Evolutionary conservation across 805 yeast species (phyloP), one percentile per base, ranked within the genome.

Genomic region (Diddensiella santjacobensis): DNA sequence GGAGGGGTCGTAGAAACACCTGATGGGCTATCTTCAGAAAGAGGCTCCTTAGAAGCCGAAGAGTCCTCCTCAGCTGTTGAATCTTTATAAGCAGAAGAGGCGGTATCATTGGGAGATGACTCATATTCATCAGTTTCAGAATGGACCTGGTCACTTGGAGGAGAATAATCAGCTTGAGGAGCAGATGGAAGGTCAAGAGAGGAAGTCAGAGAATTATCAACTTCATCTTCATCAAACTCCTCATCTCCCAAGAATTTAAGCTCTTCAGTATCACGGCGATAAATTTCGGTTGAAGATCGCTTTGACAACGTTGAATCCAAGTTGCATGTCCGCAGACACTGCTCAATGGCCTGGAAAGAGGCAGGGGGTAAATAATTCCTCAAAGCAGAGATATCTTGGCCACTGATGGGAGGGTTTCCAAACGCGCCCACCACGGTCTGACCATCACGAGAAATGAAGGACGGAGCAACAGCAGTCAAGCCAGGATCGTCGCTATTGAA

Each of bases 401-500:
- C 51, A 8, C 23, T 38, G 18, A 38, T 3, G 17, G 51, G 48
- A 22, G 40, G 48, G 10, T 43, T 37, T 15, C 48, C 47, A 48
- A 44, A 31, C n/a, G 44, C 24, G 22, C 48, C 56, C 4, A 39
- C 23, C n/a, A 47, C 24, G 4, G 40, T 39, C 2, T 22, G 19
- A 19, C 44, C 39, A 11, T 46, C 45, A 22, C 40, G 33, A 8
- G 23, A 30, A 23, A 47, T 39, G 2, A 50, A 24, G 10, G 50
- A 13, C 8, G 47, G 49, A 8, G 45, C 51, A 15, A 52, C 50
- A 17, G 40, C 23, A 10, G 50, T 33, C 22, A 49, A 19, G n/a
- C 59, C 59, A 8, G 59, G 59, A 39, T 56, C 59, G 30, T 52
- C 58, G 15, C 52, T 44, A 36, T 46, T 52, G 40, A 51, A 56